Conservation (phyloP, 2,329 filamentous ascomycete species). For the Talaromyces marneffei region DNA sequence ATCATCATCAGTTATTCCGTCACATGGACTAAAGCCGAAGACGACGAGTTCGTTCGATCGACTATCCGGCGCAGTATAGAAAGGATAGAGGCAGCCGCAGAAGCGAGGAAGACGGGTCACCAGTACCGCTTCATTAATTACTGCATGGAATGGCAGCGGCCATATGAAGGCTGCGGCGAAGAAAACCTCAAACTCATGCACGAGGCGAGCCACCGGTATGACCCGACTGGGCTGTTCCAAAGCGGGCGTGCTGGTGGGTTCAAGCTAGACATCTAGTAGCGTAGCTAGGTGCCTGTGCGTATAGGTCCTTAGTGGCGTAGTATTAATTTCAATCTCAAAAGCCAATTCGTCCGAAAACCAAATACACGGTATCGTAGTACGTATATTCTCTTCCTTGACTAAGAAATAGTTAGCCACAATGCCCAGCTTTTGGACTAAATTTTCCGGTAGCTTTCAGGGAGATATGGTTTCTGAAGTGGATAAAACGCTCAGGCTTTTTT, state of each 20-base stretch:
- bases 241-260: constrained; percentile 26
- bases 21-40: constrained; percentile 5
- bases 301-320: no score
- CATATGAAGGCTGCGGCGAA: constrained; percentile 32
- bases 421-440: no score
- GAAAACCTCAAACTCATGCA: constrained; percentile 31
- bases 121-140: constrained; percentile 11
- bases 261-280: constrained; percentile 16
- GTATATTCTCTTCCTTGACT: no score
- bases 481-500: no score
- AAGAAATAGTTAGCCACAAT: no score
- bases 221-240: constrained; percentile 25
- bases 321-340: no score
- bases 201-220: constrained; percentile 22
- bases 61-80: constrained; percentile 4
- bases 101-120: constrained; percentile 4
- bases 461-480: no score
- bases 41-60: constrained; percentile 9
- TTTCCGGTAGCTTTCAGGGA: no score
- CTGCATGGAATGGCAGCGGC: constrained; percentile 10
- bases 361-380: no score
- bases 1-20: constrained; percentile 9
- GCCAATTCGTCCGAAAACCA: no score
- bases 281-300: background rate
- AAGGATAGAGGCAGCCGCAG: constrained; percentile 6